A percentile compares a stretch with the other conserved stretches of the same genome.
Evolutionary conservation across 148 eudicot genomes (phyloP).

Genomic region (Nepenthes mirabilis): DNA sequence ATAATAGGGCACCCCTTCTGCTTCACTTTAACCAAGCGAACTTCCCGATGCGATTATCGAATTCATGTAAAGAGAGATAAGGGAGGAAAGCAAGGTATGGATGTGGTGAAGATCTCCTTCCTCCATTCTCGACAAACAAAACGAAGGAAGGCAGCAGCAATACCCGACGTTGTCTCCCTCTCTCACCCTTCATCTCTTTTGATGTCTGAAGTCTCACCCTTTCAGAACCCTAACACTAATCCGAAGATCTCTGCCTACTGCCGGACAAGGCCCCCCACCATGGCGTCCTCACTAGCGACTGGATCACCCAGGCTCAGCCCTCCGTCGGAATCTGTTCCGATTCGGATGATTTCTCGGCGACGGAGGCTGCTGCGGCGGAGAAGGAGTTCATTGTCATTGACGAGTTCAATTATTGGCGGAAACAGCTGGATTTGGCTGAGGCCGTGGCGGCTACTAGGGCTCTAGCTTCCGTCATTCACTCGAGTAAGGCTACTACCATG

Average conservation of each 20-base stretch:
- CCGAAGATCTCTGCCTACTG: slow-evolving; percentile 69
- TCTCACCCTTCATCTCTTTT: too few species aligned
- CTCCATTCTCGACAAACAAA: too few species aligned
- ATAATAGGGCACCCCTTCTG: too few species aligned
- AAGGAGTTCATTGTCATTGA: slow-evolving; percentile 51
- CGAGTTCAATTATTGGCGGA: slow-evolving; percentile 80
- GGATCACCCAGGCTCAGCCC: slow-evolving; percentile 88
- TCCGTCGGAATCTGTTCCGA: slow-evolving; percentile 28
- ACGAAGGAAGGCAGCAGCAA: too few species aligned
- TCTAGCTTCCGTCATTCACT: slow-evolving; percentile 69
- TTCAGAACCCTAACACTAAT: slow-evolving; percentile 31
- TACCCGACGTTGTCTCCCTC: too few species aligned
- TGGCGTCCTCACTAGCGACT: slow-evolving; percentile 80
- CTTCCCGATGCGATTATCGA: too few species aligned
- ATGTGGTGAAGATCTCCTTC: too few species aligned
- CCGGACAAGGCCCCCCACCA: slow-evolving; percentile 81
- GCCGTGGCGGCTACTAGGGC: slow-evolving; percentile 98
- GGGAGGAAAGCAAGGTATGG: too few species aligned
- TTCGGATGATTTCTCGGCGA: slow-evolving; percentile 8
- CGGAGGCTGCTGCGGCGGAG: slow-evolving; percentile 2
- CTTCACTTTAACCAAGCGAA: too few species aligned
- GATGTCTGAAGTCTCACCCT: not conserved
- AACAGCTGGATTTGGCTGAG: slow-evolving; percentile 89
- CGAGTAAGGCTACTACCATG: slow-evolving; percentile 86
- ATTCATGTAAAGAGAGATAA: too few species aligned